These are phyloP conservation scores for Lactarius hatsudake DNA, from an alignment of 768 basidiomycete genomes.

Conservation along the genomic window DNA sequence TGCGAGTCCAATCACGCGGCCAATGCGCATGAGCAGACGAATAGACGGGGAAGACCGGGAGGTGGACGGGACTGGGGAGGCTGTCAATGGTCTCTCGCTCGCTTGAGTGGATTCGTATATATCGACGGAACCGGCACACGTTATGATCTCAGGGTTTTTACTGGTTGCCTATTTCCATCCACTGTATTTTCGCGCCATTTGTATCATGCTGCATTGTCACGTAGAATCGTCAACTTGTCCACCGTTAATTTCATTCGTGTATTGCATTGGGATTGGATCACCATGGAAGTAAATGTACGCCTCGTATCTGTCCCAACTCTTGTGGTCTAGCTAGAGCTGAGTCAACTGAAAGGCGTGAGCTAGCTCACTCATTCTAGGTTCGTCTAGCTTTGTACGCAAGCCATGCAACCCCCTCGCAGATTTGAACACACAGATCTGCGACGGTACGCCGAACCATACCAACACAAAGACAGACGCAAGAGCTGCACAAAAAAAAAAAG, in stretches of 20 bases:
- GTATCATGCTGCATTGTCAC: slow-evolving; percentile 8
- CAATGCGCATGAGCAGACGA: slow-evolving; percentile 52
- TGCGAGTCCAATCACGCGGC: slow-evolving; percentile 73
- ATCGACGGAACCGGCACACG: background rate
- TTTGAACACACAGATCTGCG: slow-evolving; percentile 15
- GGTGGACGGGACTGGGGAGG: slow-evolving; percentile 77
- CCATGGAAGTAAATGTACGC: slow-evolving; percentile 39
- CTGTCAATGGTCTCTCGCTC: slow-evolving; percentile 60
- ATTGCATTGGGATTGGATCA: background rate
- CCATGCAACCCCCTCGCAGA: slow-evolving; percentile 17
- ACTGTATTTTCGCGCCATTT: slow-evolving; percentile 19
- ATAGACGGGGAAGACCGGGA: slow-evolving; percentile 63
- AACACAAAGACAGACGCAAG: background rate
- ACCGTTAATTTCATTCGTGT: background rate
- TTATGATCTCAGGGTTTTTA: slow-evolving; percentile 4
- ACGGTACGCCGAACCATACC: slow-evolving; percentile 18
- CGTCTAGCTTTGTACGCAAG: slow-evolving; percentile 17
- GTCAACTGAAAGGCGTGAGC: slow-evolving; percentile 72
- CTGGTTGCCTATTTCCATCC: background rate
- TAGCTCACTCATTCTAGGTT: slow-evolving; percentile 54
- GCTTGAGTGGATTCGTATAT: slow-evolving; percentile 22
- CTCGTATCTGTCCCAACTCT: slow-evolving; percentile 94
- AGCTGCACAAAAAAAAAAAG: background rate
- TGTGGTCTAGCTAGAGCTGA: slow-evolving; percentile 62
- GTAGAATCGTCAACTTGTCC: slow-evolving; percentile 2